Evolutionary conservation across 495 filamentous ascomycete genomes (phyloP).

Genomic region (Acidiella bohemica): DNA sequence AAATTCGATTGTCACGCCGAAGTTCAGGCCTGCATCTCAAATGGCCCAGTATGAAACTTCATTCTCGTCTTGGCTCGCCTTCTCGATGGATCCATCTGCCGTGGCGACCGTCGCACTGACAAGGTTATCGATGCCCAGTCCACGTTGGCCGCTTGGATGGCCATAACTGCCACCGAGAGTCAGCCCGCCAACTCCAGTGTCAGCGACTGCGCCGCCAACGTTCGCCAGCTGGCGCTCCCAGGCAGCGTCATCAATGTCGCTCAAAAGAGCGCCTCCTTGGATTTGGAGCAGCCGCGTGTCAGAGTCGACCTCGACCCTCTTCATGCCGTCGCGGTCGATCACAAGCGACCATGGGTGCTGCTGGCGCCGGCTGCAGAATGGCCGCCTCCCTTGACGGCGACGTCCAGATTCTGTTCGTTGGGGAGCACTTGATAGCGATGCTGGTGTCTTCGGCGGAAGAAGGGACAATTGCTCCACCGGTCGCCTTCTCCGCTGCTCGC

Average conservation of each 20-base stretch:
- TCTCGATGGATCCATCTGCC: conserved; percentile 35
- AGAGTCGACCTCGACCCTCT: conserved; percentile 35
- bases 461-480: conserved; percentile 32
- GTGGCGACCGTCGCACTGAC: conserved; percentile 37
- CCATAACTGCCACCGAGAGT: conserved; percentile 47
- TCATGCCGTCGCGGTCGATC: conserved; percentile 43
- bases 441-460: conserved; percentile 29
- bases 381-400: conserved; percentile 41
- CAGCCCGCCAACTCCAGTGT: conserved; percentile 46
- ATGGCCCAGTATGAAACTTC: conserved; percentile 30
- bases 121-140: conserved; percentile 41
- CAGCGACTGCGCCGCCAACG: conserved; percentile 48
- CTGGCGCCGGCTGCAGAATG: conserved; percentile 40
- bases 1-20: conserved; percentile 33
- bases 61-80: conserved; percentile 26
- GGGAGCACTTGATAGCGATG: conserved; percentile 33
- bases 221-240: conserved; percentile 38
- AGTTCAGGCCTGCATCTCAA: conserved; percentile 28
- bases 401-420: conserved; percentile 31
- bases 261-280: conserved; percentile 43
- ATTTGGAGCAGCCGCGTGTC: conserved; percentile 33
- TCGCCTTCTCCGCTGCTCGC: conserved; percentile 20
- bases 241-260: conserved; percentile 41
- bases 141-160: conserved; percentile 36
- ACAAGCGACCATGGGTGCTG: conserved; percentile 39